Evolutionary conservation across 2,329 filamentous ascomycete species (phyloP), one percentile per base, ranked within the genome.

Genomic region (Podosphaera fusca): DNA sequence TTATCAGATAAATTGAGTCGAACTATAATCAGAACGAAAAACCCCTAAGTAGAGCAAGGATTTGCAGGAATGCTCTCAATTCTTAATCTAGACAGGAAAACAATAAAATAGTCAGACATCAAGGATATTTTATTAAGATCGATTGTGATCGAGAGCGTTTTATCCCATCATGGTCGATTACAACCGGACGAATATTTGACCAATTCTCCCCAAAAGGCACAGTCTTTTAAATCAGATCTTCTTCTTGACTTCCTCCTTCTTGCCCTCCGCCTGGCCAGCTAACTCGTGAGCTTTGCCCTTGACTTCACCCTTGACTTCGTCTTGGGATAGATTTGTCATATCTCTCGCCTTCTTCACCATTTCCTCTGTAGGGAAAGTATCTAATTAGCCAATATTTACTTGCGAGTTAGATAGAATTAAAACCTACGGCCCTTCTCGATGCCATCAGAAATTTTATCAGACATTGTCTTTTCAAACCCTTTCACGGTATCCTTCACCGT

Each of bases 391-490:
- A 55, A 45, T 45, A 21, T 45, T 45, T 14, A 12, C 3, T 42
- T 8, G n/a, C n/a, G 5, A 12, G 38, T 42, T 6, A 12, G 5
- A 30, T 12, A 49, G 50, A 45, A n/a, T 33, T 10, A 49, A 51
- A 58, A 71, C 75, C 59, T 71, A 81, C 80, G 67, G 54, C 75
- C 74, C 52, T 72, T 70, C 62, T 83, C 72, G 65, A 84, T 79
- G 14, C 77, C 78, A 45, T 78, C 76, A 34, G 81, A 75, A 21
- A 83, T 65, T 65, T 79, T 81, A 65, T 80, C 75, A 59, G 75
- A 75, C 47, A 83, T 77, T 55, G 70, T 73, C 35, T 77, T 73
- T 69, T 83, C 78, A 4, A 81, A 77, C 4, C 69, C 70, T 69
- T 82, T 80, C 58, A 78, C 67, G 2, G 73, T 73, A 60, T 82